Percentiles rank a stretch among this genome's conserved stretches.
phyloP scores from a whole-genome alignment of 306 rosid species.

The Vigna unguiculata region DNA sequence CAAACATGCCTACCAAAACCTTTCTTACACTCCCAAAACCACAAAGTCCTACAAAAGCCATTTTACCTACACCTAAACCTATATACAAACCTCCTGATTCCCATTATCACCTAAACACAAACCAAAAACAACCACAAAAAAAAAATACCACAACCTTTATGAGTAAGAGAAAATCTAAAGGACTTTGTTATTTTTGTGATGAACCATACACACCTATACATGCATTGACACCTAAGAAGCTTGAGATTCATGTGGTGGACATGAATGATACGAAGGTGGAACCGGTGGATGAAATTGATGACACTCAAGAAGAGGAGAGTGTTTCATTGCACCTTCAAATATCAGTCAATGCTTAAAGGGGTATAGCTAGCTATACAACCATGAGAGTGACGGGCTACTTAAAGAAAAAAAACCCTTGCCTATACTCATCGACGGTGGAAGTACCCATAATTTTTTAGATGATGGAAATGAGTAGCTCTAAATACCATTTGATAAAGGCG shows the following conservation, averaged over 20 bases:
- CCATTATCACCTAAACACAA: no score
- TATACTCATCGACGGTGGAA: no score
- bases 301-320: no score
- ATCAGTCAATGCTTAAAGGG: neutral
- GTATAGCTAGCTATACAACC: neutral
- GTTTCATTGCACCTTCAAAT: neutral
- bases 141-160: neutral
- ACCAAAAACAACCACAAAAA: no score
- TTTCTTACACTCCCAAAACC: no score
- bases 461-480: no score
- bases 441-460: neutral
- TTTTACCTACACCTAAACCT: no score
- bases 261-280: neutral
- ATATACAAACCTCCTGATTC: no score
- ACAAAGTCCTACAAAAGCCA: no score
- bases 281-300: neutral
- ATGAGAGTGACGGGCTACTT: neutral
- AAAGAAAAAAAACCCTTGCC: neutral
- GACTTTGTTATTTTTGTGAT: neutral
- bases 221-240: neutral
- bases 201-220: neutral
- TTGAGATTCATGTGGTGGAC: neutral
- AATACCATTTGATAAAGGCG: no score
- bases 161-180: neutral
- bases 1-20: no score